These are phyloP conservation scores for Rhododendron molle DNA, from an alignment of 148 eudicot species.

Conservation along the genomic window DNA sequence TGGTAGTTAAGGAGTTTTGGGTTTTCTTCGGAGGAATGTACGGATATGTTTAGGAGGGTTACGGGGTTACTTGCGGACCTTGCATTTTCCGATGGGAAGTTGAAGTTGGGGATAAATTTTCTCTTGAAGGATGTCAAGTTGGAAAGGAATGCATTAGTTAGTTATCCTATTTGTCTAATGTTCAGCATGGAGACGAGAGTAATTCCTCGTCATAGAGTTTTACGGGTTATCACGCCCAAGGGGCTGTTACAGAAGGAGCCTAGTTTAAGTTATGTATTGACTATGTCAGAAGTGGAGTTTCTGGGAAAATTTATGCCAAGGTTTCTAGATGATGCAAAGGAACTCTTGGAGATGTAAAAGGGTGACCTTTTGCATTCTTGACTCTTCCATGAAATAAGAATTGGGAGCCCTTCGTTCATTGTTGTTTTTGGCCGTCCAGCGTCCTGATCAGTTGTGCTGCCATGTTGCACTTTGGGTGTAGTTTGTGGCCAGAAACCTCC, in stretches of 20 bases:
- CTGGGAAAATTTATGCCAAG: conserved; percentile 13
- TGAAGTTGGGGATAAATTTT: too few relatives aligned
- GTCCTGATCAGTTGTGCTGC: too few relatives aligned
- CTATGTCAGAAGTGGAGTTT: conserved; percentile 16
- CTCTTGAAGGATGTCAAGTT: too few relatives aligned
- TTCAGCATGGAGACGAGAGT: conserved; percentile 19
- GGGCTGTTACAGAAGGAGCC: conserved; percentile 18
- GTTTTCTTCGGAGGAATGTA: too few relatives aligned
- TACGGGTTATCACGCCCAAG: conserved; percentile 19
- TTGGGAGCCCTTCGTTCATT: background rate
- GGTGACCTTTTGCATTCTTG: conserved; percentile 13
- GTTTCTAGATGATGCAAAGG: conserved; percentile 16
- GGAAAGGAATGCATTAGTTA: too few relatives aligned
- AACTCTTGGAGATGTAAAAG: conserved; percentile 20
- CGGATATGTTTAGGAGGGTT: too few relatives aligned
- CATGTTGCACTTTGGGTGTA: background rate
- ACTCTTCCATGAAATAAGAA: conserved; percentile 2
- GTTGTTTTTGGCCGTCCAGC: too few relatives aligned
- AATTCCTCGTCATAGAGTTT: conserved; percentile 22
- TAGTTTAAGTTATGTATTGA: background rate
- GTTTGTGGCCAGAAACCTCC: background rate
- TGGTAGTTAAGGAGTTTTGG: too few relatives aligned
- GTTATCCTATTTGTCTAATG: too few relatives aligned
- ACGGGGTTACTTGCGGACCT: too few relatives aligned
- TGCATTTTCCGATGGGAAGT: too few relatives aligned